Evolutionary conservation across 2,329 filamentous ascomycete species (phyloP), one percentile per base, ranked within the genome.

Genomic region (Chrysoporthe austroafricana): DNA sequence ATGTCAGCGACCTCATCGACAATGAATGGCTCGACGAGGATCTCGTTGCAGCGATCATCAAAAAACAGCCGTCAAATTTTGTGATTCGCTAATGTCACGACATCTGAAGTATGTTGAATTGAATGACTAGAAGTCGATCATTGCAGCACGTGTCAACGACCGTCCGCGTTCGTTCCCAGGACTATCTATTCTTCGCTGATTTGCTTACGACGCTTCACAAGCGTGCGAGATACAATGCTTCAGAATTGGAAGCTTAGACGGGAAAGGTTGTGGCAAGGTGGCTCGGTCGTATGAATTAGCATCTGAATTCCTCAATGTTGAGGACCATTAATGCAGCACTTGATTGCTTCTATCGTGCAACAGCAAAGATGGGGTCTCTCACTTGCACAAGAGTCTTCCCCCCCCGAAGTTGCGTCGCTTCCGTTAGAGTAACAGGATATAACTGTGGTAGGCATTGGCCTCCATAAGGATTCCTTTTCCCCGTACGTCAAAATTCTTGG

Each of bases 51-150:
- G 14, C 50, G 11, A 62, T 52, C 7, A 16, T 9, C 34, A 50
- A 34, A 21, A 34, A 46, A 36, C 8, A 36, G 3, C 14, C 4
- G 4, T 39, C 42, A 14, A 14, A 43, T 3, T 43, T 44, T 46
- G 5, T 26, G 9, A 43, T 66, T 14, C 36, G 46, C n/a, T 61
- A 57, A 66, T 11, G 18, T 1, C 14, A 90, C 73, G 88, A 11
- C 14, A 36, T 57, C 36, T 6, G 54, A 14, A 34, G 16, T 32
- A 6, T 39, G 13, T 34, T 54, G 21, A 16, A 16, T 2, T 14
- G 21, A 21, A 52, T 11, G 13, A 26, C 13, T 3, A 52, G n/a
- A 52, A 5, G 6, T 2, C n/a, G 7, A 50, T 39, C 9, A 9
- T 9, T 39, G 36, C 9, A 48, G 18, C n/a, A 21, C 5, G n/a